Percentiles rank a stretch among this genome's conserved stretches.
These are phyloP conservation scores for Berberis vulgaris DNA, from an alignment of 164 flowering plant species.

Conservation along the genomic window DNA sequence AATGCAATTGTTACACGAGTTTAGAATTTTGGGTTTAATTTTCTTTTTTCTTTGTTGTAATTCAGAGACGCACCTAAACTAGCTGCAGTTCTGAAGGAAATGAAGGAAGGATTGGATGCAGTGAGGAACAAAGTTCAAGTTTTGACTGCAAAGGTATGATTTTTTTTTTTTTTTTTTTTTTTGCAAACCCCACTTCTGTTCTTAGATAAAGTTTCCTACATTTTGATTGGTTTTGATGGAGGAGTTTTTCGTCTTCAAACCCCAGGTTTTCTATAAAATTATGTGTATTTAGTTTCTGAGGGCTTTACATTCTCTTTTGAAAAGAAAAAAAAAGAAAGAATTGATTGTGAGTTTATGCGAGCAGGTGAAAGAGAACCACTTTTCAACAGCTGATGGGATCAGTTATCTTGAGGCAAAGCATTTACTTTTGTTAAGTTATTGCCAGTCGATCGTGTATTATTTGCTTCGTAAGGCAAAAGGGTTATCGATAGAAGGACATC, in stretches of 20 bases:
- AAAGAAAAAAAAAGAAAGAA: neutral
- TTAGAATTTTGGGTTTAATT: neutral
- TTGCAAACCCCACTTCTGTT: neutral
- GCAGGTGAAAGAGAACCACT: slow-evolving; percentile 68
- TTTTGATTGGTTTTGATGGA: no score
- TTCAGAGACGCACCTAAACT: slow-evolving; percentile 62
- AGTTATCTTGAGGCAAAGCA: slow-evolving; percentile 92
- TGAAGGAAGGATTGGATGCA: slow-evolving; percentile 71
- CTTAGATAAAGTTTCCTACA: neutral
- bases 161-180: neutral
- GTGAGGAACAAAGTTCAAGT: slow-evolving; percentile 57
- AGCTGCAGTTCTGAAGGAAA: slow-evolving; percentile 56
- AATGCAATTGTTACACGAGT: no score
- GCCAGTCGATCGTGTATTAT: slow-evolving; percentile 84
- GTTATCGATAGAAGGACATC: slow-evolving; percentile 70
- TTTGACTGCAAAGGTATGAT: slow-evolving; percentile 51
- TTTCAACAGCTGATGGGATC: slow-evolving; percentile 72
- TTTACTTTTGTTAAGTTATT: slow-evolving; percentile 72
- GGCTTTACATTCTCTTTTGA: no score
- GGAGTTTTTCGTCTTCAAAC: no score
- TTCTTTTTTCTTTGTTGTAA: neutral
- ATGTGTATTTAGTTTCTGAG: no score
- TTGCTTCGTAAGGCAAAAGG: slow-evolving; percentile 84
- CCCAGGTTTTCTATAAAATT: no score
- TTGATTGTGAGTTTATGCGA: neutral